Base-by-base conservation (phyloP, 73 alveolate genomes). In the Blepharisma japonicum region DNA sequence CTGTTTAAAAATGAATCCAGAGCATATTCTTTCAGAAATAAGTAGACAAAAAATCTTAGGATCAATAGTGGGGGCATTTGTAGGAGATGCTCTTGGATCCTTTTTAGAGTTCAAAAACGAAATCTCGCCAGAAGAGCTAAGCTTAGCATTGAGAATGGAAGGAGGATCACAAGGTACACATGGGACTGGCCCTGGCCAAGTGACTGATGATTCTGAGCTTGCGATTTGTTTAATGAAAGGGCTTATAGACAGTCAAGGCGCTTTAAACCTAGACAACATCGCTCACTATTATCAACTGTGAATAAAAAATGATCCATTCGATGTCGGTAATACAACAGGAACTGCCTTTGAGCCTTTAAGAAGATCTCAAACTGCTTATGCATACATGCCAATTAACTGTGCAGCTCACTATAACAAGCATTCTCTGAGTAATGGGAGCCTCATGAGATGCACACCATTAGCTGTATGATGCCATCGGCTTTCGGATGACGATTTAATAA, bases 41-140 rank as follows among this genome's bases (percentile, higher is more conserved):
- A 32, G 42, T 32, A 32, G 42, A 32, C 0, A 32, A 32, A 32
- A 3, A 32, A 32, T 32, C 3, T 2, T 23, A 0, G 72, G 72
- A 51, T 49, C 55, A 51, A 54, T 84, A 25, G 20, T 81, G 0
- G 87, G 88, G n/a, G 91, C 91, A 6, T 79, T 84, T 49, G 61
- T 80, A 6, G 91, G 87, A 6, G 91, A 84, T 84, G 91, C 91
- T 4, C 51, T 77, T 6, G 91, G 91, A 18, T 84, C 88, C 5
- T 32, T 14, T 49, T 9, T 80, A 8, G 87, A 84, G 51, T 79
- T 79, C 66, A 49, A 39, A 18, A 66, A 23, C 3, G 25, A 49
- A 54, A 42, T 66, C 1, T 11, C 77, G 0, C 6, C 47, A 6
- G 68, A 66, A 21, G 27, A 55, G 23, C 83, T 77, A 7, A 32